phyloP scores from a whole-genome alignment of 306 rosid species.

The Rubus parviflorus region DNA sequence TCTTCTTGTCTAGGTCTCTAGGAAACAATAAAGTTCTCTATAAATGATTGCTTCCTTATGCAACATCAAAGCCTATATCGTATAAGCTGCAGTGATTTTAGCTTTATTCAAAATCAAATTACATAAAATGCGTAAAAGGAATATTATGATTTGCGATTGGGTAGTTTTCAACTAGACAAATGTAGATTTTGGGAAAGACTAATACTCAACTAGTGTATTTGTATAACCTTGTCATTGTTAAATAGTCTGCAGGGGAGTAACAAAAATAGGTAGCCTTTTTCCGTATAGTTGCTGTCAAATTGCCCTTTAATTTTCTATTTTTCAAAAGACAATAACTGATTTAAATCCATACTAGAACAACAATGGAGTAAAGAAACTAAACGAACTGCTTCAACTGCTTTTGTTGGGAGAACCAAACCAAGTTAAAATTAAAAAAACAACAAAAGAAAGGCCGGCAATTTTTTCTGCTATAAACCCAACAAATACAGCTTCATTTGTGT shows the following conservation, averaged over 20 bases:
- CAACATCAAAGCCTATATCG: background rate
- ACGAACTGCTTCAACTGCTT: background rate
- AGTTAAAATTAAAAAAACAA: no score
- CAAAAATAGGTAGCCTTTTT: background rate
- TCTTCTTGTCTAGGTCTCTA: no score
- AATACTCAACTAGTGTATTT: background rate
- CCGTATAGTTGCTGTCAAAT: background rate
- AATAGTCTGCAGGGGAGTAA: background rate
- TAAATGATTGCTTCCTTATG: background rate
- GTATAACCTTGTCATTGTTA: background rate
- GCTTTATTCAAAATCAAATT: background rate
- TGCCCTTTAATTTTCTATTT: background rate
- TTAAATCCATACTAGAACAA: background rate
- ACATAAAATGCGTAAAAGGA: background rate
- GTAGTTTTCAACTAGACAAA: no score
- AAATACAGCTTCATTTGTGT: conserved; percentile 29
- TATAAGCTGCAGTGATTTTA: background rate
- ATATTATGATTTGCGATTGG: background rate
- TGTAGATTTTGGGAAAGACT: background rate
- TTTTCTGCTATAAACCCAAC: no score
- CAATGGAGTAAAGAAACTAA: background rate
- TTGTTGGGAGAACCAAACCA: background rate
- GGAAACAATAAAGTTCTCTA: background rate
- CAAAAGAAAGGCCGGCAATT: no score
- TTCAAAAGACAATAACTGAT: background rate